A percentile compares a stretch with the other conserved stretches of the same genome.
Evolutionary conservation across 2,329 filamentous ascomycete species (phyloP).

Genomic region (Pestalotiopsis sp.): DNA sequence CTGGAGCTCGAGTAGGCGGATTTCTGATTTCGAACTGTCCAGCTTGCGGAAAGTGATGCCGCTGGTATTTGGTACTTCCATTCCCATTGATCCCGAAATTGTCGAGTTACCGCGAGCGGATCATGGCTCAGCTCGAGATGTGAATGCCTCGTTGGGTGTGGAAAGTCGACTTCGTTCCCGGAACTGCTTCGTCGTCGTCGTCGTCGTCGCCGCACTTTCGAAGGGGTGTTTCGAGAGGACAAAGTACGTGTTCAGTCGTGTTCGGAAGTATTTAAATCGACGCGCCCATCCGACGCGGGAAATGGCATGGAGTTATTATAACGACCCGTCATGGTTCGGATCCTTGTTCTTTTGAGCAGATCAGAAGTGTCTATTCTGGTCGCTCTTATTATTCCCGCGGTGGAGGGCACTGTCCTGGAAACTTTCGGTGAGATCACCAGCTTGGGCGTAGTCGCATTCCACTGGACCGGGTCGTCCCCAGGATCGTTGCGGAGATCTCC

Average conservation of each 20-base stretch:
- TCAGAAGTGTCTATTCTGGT: neutral
- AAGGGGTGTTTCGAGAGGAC: neutral
- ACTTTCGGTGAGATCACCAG: neutral
- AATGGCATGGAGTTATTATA: neutral
- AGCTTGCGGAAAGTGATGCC: conserved; percentile 5
- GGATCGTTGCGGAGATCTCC: conserved; percentile 7
- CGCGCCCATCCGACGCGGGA: neutral
- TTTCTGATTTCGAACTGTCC: conserved; percentile 4
- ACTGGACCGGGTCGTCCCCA: conserved; percentile 5
- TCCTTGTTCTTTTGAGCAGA: neutral
- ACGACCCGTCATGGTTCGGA: neutral
- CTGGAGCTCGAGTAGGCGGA: conserved; percentile 12
- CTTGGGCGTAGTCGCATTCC: neutral
- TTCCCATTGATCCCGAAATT: neutral
- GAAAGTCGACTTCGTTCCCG: too few relatives aligned
- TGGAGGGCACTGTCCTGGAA: neutral
- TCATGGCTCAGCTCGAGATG: neutral
- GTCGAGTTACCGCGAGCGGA: neutral
- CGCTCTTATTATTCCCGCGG: neutral
- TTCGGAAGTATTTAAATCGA: neutral
- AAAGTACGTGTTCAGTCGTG: neutral
- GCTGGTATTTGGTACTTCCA: neutral
- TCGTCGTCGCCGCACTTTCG: neutral
- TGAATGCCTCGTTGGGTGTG: neutral
- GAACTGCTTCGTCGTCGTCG: neutral